Percentiles rank a stretch among this genome's conserved stretches.
Conservation (phyloP, 805 yeast species). For the Saccharomycopsis fibuligera region DNA sequence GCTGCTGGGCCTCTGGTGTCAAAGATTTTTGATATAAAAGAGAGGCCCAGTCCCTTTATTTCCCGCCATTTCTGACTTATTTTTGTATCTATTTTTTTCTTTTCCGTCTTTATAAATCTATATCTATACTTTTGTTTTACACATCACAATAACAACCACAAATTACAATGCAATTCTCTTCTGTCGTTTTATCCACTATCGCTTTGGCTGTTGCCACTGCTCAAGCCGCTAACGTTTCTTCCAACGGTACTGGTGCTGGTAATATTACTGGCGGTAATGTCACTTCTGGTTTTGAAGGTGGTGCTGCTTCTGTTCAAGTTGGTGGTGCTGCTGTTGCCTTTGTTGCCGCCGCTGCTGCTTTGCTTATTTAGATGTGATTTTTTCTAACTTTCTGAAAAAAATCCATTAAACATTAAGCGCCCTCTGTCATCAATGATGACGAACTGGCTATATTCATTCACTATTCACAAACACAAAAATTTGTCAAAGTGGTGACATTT, state of each 20-base stretch:
- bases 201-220: constrained; percentile 22
- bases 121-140: neutral
- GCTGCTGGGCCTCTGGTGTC: too few relatives aligned
- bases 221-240: constrained; percentile 25
- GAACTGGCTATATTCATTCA: too few relatives aligned
- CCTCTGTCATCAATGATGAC: too few relatives aligned
- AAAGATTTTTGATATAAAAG: too few relatives aligned
- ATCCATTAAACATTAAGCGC: too few relatives aligned
- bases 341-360: constrained; percentile 20
- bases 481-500: too few relatives aligned
- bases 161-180: constrained; percentile 1
- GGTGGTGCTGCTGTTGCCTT: constrained; percentile 11
- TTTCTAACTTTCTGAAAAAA: too few relatives aligned
- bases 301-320: constrained; percentile 1
- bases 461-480: too few relatives aligned
- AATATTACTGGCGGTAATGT: neutral
- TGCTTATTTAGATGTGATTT: neutral
- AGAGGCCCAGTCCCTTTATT: too few relatives aligned
- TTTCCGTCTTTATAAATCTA: too few relatives aligned
- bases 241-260: constrained; percentile 7
- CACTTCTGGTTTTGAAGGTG: neutral
- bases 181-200: neutral
- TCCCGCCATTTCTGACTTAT: too few relatives aligned
- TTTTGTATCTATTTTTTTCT: too few relatives aligned
- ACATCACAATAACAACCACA: neutral